Percentiles rank a stretch among this genome's conserved stretches.
phyloP scores from a whole-genome alignment of 164 flowering plant genomes.

The Akebia trifoliata region DNA sequence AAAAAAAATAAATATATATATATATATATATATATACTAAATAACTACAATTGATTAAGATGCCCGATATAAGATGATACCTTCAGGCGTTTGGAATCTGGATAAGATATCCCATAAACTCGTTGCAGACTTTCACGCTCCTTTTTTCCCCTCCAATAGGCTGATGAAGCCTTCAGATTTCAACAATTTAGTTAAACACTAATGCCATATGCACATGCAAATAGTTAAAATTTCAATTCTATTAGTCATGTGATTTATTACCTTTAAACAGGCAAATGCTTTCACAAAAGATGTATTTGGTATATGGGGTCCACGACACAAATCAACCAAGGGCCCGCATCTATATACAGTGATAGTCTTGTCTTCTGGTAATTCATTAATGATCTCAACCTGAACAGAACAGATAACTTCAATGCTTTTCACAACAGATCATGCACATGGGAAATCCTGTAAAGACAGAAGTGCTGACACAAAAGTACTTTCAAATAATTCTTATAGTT shows the following conservation, averaged over 20 bases:
- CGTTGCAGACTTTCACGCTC: constrained; percentile 95
- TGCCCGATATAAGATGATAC: constrained; percentile 23
- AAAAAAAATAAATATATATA: too few relatives aligned
- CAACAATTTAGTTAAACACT: background rate
- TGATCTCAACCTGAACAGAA: constrained; percentile 71
- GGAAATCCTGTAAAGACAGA: background rate
- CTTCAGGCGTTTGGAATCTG: constrained; percentile 80
- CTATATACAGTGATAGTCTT: constrained; percentile 98
- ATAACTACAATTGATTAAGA: background rate
- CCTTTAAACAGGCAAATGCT: constrained; percentile 88
- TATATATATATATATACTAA: too few relatives aligned
- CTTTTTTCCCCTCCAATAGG: constrained; percentile 90
- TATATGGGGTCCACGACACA: constrained; percentile 99
- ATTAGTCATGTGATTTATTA: constrained; percentile 19
- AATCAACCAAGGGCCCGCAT: constrained; percentile 97
- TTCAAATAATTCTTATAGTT: background rate
- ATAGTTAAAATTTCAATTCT: background rate
- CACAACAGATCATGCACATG: background rate
- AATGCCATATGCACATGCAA: background rate
- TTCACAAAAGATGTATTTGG: constrained; percentile 97
- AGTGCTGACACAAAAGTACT: background rate
- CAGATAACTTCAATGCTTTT: background rate
- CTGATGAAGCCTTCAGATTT: constrained; percentile 80
- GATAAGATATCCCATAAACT: constrained; percentile 96
- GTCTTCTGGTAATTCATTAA: constrained; percentile 82